Evolutionary conservation across 208 protist species (phyloP).

Genomic region (Zelonia costaricensis): DNA sequence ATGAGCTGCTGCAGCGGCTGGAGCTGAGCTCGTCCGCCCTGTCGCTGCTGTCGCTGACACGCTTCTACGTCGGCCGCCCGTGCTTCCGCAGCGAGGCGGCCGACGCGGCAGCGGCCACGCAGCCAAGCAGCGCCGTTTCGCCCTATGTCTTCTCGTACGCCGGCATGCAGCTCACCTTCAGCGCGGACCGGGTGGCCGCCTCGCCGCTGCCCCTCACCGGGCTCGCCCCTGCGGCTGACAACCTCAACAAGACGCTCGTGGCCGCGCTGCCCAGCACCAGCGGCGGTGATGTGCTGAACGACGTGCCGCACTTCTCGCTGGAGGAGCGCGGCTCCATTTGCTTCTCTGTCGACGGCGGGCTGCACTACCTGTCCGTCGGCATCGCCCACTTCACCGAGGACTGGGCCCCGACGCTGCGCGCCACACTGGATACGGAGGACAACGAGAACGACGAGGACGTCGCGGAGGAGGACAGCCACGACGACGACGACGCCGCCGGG

Average conservation of each 20-base stretch:
- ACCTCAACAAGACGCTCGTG: constrained; percentile 24
- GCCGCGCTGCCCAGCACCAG: constrained; percentile 33
- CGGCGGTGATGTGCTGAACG: background rate
- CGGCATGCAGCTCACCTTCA: constrained; percentile 28
- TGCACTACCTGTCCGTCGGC: constrained; percentile 58
- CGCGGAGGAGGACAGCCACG: constrained; percentile 2
- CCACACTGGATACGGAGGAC: constrained; percentile 23
- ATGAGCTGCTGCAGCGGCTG: constrained; percentile 46
- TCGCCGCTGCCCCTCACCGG: constrained; percentile 13
- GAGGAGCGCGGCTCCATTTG: constrained; percentile 51
- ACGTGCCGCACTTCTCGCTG: constrained; percentile 32
- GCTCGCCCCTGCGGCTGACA: constrained; percentile 2
- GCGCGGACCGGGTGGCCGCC: constrained; percentile 8
- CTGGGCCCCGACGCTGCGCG: constrained; percentile 63
- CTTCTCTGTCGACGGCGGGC: constrained; percentile 71
- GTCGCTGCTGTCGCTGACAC: constrained; percentile 52
- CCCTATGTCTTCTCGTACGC: constrained; percentile 29
- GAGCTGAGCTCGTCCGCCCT: constrained; percentile 35
- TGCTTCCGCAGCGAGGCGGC: too few relatives aligned
- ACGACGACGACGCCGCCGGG: background rate
- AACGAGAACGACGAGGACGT: constrained; percentile 27
- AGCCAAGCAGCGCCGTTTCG: constrained; percentile 12
- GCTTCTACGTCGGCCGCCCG: constrained; percentile 47
- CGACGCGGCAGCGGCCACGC: background rate
- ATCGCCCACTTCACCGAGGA: constrained; percentile 58